Base-by-base conservation (phyloP, 169 alveolate species). In the Plasmodium relictum region DNA sequence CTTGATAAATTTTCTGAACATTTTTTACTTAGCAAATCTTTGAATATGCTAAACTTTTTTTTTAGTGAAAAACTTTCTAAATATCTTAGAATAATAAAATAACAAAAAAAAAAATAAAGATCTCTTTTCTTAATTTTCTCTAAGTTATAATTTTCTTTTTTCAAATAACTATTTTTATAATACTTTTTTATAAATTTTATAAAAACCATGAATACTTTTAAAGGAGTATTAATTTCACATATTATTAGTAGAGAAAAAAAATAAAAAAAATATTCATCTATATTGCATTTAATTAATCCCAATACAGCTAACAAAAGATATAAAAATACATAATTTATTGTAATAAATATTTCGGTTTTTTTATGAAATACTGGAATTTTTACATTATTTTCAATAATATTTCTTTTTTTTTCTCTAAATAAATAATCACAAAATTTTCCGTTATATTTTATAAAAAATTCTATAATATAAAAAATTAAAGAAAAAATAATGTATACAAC, bases 171-270 rank as follows among this genome's bases (percentile, higher is more conserved):
- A 24, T 12, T 63, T 45, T 63, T 63, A 61, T 76, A 76, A 20
- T 69, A 66, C 37, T 41, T 56, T 45, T 45, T 76, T 48, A 63
- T 54, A 45, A 52, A 9, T 16, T 66, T 52, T 76, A 76, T 41
- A 9, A 76, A 37, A 20, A 45, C 63, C 65, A 76, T 62, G 16
- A 65, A 69, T 20, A 69, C 31, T 20, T 37, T 63, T 62, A 76
- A 24, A 12, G 88, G 88, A 3, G 76, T 76, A 54, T 41, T 66
- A 20, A 76, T 26, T 65, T 76, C 88, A 18, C 88, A 76, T 66
- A 76, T 66, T 3, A 22, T 56, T 69, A 76, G 12, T 14, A 76
- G 26, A 69, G 26, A 76, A 62, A 18, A 56, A 56, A 62, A 76
- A 56, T 44, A 63, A 6, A 66, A 41, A 26, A 50, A 7, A 14